Conservation (phyloP, 2,329 filamentous ascomycete genomes). For the Aspergillus spinulosporus region DNA sequence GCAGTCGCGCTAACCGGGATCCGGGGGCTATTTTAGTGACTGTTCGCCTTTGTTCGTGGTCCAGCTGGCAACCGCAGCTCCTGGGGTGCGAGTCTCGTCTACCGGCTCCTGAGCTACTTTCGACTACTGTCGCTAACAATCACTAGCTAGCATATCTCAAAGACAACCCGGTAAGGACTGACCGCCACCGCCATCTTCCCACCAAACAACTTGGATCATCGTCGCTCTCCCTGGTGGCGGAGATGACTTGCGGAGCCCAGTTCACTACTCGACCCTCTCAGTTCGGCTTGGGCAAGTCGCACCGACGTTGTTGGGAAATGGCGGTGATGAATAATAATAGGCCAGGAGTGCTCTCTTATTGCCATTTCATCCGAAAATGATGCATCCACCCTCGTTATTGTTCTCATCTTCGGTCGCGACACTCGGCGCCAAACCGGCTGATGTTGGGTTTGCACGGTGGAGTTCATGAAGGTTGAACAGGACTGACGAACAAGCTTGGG, state of each 20-base stretch:
- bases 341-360: constrained; percentile 2
- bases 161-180: background rate
- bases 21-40: constrained; percentile 23
- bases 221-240: background rate
- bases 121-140: background rate
- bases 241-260: background rate
- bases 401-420: constrained; percentile 7
- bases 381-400: constrained; percentile 19
- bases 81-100: constrained; percentile 14
- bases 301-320: background rate
- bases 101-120: background rate
- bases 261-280: background rate
- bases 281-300: background rate
- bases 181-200: constrained; percentile 8
- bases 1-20: constrained; percentile 22
- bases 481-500: constrained; percentile 5
- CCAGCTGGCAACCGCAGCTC: constrained; percentile 15
- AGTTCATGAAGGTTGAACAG: constrained; percentile 11
- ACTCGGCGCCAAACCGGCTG: constrained; percentile 12
- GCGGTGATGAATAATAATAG: constrained; percentile 3
- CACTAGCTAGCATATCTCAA: background rate
- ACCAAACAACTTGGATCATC: background rate
- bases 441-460: constrained; percentile 19
- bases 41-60: constrained; percentile 24
- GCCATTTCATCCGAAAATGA: constrained; percentile 12